Evolutionary conservation across 345 rosid species (phyloP).

Genomic region (Brassica incana): DNA sequence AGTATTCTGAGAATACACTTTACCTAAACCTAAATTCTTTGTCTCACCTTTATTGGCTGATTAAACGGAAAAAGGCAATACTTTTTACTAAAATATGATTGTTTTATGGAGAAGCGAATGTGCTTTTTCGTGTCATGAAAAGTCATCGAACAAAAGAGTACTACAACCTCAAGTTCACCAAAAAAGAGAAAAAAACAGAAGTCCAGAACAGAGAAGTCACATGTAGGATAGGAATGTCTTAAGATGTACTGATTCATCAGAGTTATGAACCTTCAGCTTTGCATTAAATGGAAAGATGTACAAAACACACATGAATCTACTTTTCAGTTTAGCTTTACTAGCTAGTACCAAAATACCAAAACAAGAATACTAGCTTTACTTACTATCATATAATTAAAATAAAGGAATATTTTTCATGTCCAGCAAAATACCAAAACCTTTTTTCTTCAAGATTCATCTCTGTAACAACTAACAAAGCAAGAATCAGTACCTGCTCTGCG

Average conservation of each 20-base stretch:
- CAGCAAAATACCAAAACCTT: background rate
- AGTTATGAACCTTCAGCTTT: background rate
- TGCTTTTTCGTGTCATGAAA: slow-evolving; percentile 32
- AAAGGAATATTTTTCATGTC: background rate
- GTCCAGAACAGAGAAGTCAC: background rate
- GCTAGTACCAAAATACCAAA: background rate
- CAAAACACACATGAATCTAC: background rate
- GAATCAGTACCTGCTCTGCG: slow-evolving; percentile 52
- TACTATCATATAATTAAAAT: background rate
- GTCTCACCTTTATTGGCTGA: slow-evolving; percentile 5
- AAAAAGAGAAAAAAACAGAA: background rate
- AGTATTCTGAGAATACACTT: slow-evolving; percentile 19
- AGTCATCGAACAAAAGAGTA: slow-evolving; percentile 7
- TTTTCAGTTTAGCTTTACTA: slow-evolving; percentile 2
- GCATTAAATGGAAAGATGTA: background rate
- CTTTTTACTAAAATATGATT: slow-evolving; percentile 1
- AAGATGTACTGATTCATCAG: background rate
- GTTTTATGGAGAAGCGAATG: slow-evolving; percentile 13
- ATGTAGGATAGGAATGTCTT: background rate
- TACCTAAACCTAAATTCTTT: slow-evolving; percentile 12
- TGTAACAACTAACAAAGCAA: slow-evolving; percentile 15
- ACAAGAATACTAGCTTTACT: no score
- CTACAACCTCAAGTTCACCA: background rate
- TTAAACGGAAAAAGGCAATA: background rate
- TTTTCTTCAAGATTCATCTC: background rate